Conservation (phyloP, 768 basidiomycete species). For the Phlebiopsis gigantea region DNA sequence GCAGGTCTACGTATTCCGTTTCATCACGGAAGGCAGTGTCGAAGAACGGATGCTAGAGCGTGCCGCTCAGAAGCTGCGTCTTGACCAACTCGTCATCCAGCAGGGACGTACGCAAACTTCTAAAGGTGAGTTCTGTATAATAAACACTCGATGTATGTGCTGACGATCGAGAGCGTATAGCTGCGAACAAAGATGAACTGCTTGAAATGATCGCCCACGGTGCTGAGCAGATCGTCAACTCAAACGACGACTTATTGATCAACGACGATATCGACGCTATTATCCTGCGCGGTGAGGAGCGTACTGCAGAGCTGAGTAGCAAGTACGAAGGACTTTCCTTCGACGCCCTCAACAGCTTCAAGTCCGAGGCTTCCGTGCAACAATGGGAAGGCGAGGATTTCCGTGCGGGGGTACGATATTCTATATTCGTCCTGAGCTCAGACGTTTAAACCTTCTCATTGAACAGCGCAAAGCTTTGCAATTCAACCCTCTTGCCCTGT, state of each 20-base stretch:
- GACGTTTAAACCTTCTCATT: constrained; percentile 20
- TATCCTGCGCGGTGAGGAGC: constrained; percentile 86
- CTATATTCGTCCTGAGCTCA: not conserved
- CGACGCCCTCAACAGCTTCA: constrained; percentile 96
- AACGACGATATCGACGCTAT: constrained; percentile 94
- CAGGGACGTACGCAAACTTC: constrained; percentile 82
- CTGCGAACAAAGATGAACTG: constrained; percentile 91
- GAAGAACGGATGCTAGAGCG: constrained; percentile 94
- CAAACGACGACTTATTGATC: constrained; percentile 69
- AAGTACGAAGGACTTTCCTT: constrained; percentile 92
- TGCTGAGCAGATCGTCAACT: constrained; percentile 93
- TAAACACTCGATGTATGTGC: not conserved
- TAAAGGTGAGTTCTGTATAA: constrained; percentile 42
- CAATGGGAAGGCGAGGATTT: constrained; percentile 98
- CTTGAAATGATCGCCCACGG: constrained; percentile 98
- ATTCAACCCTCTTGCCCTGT: constrained; percentile 77
- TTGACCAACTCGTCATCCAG: constrained; percentile 96
- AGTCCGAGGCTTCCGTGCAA: constrained; percentile 85
- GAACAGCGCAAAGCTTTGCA: constrained; percentile 53
- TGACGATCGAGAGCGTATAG: constrained; percentile 29
- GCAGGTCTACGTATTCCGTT: constrained; percentile 96
- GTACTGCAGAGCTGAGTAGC: constrained; percentile 80
- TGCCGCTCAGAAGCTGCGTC: constrained; percentile 89
- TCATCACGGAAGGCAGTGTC: constrained; percentile 92
- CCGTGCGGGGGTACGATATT: constrained; percentile 41